Base-by-base conservation (phyloP, 2,329 filamentous ascomycete species). In the Penicillium sp. region DNA sequence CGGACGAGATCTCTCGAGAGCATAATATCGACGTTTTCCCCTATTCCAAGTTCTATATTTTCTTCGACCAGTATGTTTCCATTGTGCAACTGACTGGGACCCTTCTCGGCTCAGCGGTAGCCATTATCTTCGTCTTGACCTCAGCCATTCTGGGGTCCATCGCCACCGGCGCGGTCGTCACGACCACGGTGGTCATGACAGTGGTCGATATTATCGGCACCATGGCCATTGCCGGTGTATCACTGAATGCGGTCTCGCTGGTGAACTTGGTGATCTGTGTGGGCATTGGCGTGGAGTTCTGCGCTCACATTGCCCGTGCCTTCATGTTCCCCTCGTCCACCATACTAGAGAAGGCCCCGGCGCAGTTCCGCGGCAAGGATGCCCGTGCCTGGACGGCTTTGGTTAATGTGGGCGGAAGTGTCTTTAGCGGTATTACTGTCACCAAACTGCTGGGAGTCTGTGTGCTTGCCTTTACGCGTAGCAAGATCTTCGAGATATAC, bases 401-500 rank as follows among this genome's bases (percentile, higher is more conserved):
- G 51, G 91, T 96, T 59, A 97, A 97, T 62, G 93, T 99, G 1
- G 94, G 94, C 2, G 90, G 89, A 5, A 94, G 89, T 39, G 95
- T 99, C 10, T 95, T 99, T 67, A 95, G 89, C 26, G 94, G 94
- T 2, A 99, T 99, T 70, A 97, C 93, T 0, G 80, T 99, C 46
- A 99, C 94, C 2, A 99, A 99, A 74, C 81, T 99, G 1, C 78
- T 99, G 2, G 94, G 94, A 3, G 93, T 99, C 0, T 87, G 83
- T 39, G 94, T 99, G 29, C 79, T 99, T 17, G 94, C 94, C 0
- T 99, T 97, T 67, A 99, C 94, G 7, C 80, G 90, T 45, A 96
- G 90, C 72, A 99, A 97, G 83, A 99, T 99, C 67, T 99, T 99
- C 65, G 95, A 99, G 77, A 91, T 99, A 51, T 99, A 99, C 76